These are phyloP conservation scores for Xanthoconium stramineum DNA, from an alignment of 768 basidiomycete genomes.

Conservation along the genomic window DNA sequence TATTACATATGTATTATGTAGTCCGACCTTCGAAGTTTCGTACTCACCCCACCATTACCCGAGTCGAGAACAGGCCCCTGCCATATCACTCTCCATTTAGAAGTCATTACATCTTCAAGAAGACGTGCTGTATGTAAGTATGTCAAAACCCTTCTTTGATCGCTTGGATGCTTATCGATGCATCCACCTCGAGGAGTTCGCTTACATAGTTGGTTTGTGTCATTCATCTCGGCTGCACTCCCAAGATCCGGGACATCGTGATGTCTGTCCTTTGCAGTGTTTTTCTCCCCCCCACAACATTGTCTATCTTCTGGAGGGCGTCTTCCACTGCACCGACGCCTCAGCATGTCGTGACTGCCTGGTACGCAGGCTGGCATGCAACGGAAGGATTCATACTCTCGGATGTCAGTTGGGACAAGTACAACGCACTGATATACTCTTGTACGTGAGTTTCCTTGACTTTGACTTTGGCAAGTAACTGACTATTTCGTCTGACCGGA, in stretches of 20 bases:
- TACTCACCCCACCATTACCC: too few species aligned
- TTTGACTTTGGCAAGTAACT: neutral
- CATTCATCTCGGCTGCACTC: neutral
- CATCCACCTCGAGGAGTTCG: too few species aligned
- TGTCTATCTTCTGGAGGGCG: slow-evolving; percentile 4
- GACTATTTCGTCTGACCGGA: neutral
- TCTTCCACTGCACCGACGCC: neutral
- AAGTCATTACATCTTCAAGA: too few species aligned
- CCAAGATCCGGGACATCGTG: neutral
- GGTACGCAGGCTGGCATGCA: slow-evolving; percentile 48
- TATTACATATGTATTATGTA: too few species aligned
- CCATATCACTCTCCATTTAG: too few species aligned
- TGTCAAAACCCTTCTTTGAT: too few species aligned
- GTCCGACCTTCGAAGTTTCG: too few species aligned
- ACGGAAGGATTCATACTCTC: slow-evolving; percentile 47
- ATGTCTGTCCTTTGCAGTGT: slow-evolving; percentile 1
- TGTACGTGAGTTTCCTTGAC: slow-evolving; percentile 48
- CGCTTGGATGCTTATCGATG: too few species aligned
- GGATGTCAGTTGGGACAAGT: slow-evolving; percentile 66
- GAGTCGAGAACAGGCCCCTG: too few species aligned
- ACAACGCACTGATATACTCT: slow-evolving; percentile 63
- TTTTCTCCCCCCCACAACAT: neutral
- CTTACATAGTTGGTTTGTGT: too few species aligned
- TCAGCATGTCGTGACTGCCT: slow-evolving; percentile 44
- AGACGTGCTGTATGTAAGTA: too few species aligned